phyloP scores from a whole-genome alignment of 2,329 filamentous ascomycete genomes.

The Apiospora rasikravindrae region DNA sequence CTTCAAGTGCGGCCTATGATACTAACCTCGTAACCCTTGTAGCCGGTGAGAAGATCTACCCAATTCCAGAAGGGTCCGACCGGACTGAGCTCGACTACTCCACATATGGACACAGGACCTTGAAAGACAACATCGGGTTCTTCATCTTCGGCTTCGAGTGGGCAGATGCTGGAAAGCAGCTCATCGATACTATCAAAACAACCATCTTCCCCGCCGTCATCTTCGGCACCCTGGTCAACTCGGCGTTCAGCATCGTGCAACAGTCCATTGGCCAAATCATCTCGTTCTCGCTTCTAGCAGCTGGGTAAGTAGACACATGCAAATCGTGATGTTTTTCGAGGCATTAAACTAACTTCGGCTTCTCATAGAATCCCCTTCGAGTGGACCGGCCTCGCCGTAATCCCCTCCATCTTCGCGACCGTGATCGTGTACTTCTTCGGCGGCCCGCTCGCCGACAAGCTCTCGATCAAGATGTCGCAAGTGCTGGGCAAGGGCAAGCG shows the following conservation, averaged over 20 bases:
- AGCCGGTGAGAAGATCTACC: constrained; percentile 31
- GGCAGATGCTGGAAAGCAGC: constrained; percentile 30
- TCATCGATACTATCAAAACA: constrained; percentile 39
- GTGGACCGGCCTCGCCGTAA: constrained; percentile 25
- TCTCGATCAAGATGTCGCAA: constrained; percentile 30
- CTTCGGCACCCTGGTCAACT: constrained; percentile 36
- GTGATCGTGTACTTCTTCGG: constrained; percentile 35
- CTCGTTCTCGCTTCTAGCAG: constrained; percentile 24
- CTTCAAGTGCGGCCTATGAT: background rate
- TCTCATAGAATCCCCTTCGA: constrained; percentile 23
- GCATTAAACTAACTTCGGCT: constrained; percentile 10
- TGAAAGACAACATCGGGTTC: constrained; percentile 40
- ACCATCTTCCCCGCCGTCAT: constrained; percentile 41
- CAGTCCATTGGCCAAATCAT: constrained; percentile 23
- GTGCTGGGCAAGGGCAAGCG: constrained; percentile 29
- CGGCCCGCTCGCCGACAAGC: constrained; percentile 40
- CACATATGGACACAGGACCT: constrained; percentile 34
- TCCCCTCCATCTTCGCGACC: constrained; percentile 27
- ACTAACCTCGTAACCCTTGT: background rate
- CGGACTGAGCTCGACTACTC: constrained; percentile 36
- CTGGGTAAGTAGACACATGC: constrained; percentile 20
- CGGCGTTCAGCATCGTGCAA: constrained; percentile 26
- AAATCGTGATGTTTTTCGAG: background rate
- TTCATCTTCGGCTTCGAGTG: constrained; percentile 39
- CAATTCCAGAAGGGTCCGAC: constrained; percentile 33